A percentile compares a stretch with the other conserved stretches of the same genome.
These are phyloP conservation scores for Phellopilus nigrolimitatus DNA, from an alignment of 1,284 basidiomycete species.

Conservation along the genomic window DNA sequence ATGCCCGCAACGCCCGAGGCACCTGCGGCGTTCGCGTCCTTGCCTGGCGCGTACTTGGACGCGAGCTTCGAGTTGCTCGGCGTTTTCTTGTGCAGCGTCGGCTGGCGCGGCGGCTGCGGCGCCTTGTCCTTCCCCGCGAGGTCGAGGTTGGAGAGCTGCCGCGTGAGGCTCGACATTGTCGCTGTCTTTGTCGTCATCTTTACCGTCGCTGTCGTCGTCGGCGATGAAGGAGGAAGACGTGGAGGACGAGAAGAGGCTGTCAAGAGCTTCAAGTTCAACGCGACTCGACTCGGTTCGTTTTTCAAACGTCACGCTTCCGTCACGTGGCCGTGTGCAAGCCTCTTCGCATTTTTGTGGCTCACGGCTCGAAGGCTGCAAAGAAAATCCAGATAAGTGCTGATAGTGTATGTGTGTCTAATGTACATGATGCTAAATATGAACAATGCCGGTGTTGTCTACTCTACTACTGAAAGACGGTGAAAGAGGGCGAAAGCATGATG, in stretches of 20 bases:
- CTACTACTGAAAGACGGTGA: not conserved
- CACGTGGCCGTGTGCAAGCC: not conserved
- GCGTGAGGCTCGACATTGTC: slow-evolving; percentile 12
- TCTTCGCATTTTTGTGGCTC: not conserved
- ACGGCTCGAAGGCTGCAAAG: not conserved
- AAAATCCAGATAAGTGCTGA: not conserved
- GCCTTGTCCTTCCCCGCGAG: slow-evolving; percentile 16
- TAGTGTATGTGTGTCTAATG: not conserved
- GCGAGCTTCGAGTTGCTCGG: slow-evolving; percentile 16
- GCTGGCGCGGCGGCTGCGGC: not conserved
- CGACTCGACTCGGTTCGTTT: not conserved
- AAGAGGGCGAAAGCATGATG: too few relatives aligned
- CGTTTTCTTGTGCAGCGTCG: slow-evolving; percentile 17
- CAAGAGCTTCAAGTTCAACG: not conserved
- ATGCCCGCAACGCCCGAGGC: not conserved
- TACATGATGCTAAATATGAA: slow-evolving; percentile 7
- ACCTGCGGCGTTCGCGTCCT: not conserved
- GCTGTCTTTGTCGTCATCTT: slow-evolving; percentile 11
- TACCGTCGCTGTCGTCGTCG: not conserved
- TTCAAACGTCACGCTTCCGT: not conserved
- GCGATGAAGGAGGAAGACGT: not conserved
- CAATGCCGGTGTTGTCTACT: not conserved
- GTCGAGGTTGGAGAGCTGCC: slow-evolving; percentile 17
- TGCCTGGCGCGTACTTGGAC: slow-evolving; percentile 14
- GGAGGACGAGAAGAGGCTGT: not conserved